Percentiles rank a stretch among this genome's conserved stretches.
phyloP scores from a whole-genome alignment of 1,284 basidiomycete species.

The Xerocomus minutiporus region DNA sequence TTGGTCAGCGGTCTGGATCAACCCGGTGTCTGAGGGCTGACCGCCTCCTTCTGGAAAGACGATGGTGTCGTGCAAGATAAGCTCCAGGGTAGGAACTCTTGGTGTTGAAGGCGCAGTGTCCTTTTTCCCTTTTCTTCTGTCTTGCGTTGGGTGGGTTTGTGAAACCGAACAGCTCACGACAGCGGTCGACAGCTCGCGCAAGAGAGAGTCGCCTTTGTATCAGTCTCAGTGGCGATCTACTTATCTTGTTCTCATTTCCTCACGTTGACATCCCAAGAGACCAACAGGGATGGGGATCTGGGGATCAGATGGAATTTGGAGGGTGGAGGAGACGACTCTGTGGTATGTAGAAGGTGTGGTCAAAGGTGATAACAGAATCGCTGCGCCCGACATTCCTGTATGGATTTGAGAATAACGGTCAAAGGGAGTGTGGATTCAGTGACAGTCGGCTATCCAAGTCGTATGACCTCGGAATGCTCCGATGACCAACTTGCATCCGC shows the following conservation, averaged over 20 bases:
- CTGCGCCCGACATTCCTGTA: not conserved
- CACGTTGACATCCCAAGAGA: conserved; percentile 69
- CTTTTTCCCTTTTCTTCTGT: conserved; percentile 42
- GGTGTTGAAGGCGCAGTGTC: conserved; percentile 39
- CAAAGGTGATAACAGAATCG: not conserved
- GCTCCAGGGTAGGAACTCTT: conserved; percentile 42
- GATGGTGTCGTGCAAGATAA: not conserved
- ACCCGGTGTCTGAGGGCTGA: not conserved
- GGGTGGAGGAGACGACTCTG: conserved; percentile 35
- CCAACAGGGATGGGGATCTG: conserved; percentile 58
- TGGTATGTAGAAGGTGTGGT: conserved; percentile 49
- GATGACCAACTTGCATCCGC: too few species aligned
- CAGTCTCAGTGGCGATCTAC: conserved; percentile 8
- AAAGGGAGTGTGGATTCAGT: too few species aligned
- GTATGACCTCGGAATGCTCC: too few species aligned
- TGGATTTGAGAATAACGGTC: too few species aligned
- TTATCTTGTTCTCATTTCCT: conserved; percentile 9
- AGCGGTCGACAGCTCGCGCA: conserved; percentile 50
- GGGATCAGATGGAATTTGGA: not conserved
- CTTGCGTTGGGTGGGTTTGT: conserved; percentile 38
- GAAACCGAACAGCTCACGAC: conserved; percentile 47
- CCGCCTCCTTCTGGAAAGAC: not conserved
- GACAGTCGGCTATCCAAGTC: too few species aligned
- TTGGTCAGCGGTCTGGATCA: not conserved
- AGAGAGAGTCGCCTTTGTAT: conserved; percentile 58